phyloP scores from a whole-genome alignment of 768 basidiomycete species.

The Tricholomella constricta region DNA sequence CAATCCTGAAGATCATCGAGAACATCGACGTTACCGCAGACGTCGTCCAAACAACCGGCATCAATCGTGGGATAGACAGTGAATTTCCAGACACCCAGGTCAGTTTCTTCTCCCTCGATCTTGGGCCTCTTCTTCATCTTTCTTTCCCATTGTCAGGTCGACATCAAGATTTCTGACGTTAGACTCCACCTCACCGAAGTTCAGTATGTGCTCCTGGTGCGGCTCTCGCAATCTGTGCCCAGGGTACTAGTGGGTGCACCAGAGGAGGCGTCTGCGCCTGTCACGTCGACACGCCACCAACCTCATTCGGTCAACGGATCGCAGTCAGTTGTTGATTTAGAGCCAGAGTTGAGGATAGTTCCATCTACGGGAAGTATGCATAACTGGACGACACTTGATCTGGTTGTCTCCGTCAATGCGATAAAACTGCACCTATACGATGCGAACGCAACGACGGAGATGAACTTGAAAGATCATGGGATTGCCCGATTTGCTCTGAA shows the following conservation, averaged over 20 bases:
- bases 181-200: constrained; percentile 80
- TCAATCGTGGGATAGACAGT: constrained; percentile 52
- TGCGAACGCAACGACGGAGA: constrained; percentile 52
- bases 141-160: constrained; percentile 48
- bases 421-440: constrained; percentile 90
- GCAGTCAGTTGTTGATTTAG: constrained; percentile 39
- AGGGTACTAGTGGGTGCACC: constrained; percentile 55
- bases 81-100: constrained; percentile 79
- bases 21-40: constrained; percentile 79
- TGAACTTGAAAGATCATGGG: constrained; percentile 70
- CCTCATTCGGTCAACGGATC: constrained; percentile 6
- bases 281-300: constrained; percentile 19
- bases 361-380: too few relatives aligned
- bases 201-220: constrained; percentile 76
- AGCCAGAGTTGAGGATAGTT: constrained; percentile 58
- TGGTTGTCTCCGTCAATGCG: constrained; percentile 67
- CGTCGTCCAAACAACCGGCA: constrained; percentile 60
- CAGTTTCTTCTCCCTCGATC: constrained; percentile 13
- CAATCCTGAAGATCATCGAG: constrained; percentile 84
- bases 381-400: constrained; percentile 51
- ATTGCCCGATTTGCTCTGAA: constrained; percentile 86
- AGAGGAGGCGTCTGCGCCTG: constrained; percentile 37
- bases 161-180: constrained; percentile 78
- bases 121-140: neutral
- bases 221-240: constrained; percentile 68